Base-by-base conservation (phyloP, 495 filamentous ascomycete species). In the Lasiosphaeria miniovina region DNA sequence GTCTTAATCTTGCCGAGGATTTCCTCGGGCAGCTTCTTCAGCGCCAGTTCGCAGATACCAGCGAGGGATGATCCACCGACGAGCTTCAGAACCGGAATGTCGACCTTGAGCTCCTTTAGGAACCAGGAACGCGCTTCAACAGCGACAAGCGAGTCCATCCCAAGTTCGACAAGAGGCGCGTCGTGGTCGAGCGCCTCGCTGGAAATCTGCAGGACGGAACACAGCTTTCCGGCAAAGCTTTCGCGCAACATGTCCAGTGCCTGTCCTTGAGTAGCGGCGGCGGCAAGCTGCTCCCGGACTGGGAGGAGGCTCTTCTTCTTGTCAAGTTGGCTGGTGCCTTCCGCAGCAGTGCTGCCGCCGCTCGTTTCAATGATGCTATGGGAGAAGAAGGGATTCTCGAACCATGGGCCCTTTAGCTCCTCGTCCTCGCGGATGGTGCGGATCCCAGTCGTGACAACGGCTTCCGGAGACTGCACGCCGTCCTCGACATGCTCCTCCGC, bases 101-200 rank as follows among this genome's bases (percentile, higher is more conserved):
- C 57, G 36, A 65, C 52, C 0, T 52, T 59, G 1, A 73, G 12
- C 51, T 70, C 63, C 41, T 72, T 74, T 9, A 62, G 49, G 50
- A 75, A 68, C 73, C 70, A 77, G 0, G 46, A 36, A 0, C 73
- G 67, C 5, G 72, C 52, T 3, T 67, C 63, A 1, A 75, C 63
- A 0, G 74, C 73, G 0, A 75, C 61, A 11, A 77, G 58, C 0
- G 73, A 75, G 54, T 77, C 73, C 9, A 74, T 51, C 0, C 74
- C 74, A 10, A 66, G 63, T n/a, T 46, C 12, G 10, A 49, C 24
- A 10, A 61, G 52, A 11, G 51, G 49, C 53, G 8, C 4, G 14
- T 14, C 32, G 11, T 17, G 10, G 31, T 58, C 61, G 15, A 63
- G 38, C 24, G 48, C 50, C 33, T 15, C 43, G 6, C 14, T 10